A percentile compares a stretch with the other conserved stretches of the same genome.
These are phyloP conservation scores for Xylaria sp. DNA, from an alignment of 2,329 filamentous ascomycete genomes.

Conservation along the genomic window DNA sequence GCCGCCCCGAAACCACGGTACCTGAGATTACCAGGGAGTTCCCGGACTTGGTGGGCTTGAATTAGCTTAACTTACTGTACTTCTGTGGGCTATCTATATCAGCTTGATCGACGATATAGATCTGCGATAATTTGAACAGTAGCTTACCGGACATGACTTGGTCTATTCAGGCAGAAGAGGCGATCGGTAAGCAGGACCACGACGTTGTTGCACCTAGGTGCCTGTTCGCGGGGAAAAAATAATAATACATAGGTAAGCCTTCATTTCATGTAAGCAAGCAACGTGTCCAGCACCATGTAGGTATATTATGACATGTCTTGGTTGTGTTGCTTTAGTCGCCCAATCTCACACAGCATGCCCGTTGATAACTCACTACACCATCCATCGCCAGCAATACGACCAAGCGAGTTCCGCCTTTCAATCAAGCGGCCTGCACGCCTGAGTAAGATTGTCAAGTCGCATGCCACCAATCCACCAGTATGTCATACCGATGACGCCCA, in stretches of 20 bases:
- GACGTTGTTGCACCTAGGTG: background rate
- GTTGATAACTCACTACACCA: constrained; percentile 6
- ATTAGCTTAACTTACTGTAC: background rate
- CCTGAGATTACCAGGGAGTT: background rate
- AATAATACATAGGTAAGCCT: background rate
- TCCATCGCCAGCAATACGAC: background rate
- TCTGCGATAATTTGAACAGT: too few species aligned
- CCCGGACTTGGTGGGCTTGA: background rate
- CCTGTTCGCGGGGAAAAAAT: background rate
- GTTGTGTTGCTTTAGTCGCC: background rate
- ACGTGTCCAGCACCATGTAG: background rate
- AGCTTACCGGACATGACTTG: too few species aligned
- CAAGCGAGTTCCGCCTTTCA: constrained; percentile 4
- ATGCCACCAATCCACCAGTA: constrained; percentile 8
- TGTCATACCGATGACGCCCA: constrained; percentile 20
- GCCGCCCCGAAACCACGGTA: constrained; percentile 2
- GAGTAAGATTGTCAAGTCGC: constrained; percentile 28
- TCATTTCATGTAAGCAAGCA: background rate
- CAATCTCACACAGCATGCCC: background rate
- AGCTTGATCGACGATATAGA: too few species aligned
- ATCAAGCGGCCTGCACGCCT: constrained; percentile 29
- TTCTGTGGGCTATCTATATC: background rate
- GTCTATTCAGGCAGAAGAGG: too few species aligned
- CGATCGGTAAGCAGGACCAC: too few species aligned
- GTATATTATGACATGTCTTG: background rate